Conservation (phyloP, 2,329 filamentous ascomycete genomes). For the Fusarium sp. region DNA sequence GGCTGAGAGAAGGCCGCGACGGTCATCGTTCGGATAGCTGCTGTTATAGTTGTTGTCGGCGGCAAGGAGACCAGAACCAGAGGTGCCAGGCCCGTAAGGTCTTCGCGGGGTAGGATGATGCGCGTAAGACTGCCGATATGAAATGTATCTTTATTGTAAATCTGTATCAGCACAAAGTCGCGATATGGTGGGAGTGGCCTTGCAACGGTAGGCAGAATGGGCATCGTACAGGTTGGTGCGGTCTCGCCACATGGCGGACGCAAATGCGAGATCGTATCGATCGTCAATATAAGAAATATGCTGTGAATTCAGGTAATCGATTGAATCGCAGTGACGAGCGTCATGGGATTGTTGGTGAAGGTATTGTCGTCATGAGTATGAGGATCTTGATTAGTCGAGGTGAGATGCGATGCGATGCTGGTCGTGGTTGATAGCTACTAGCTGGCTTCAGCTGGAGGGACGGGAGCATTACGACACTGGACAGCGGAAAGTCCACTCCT, state of each 20-base stretch:
- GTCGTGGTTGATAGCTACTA: constrained; percentile 43
- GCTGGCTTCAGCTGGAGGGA: constrained; percentile 30
- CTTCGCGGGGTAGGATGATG: constrained; percentile 92
- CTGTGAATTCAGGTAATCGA: constrained; percentile 16
- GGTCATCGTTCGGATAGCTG: constrained; percentile 61
- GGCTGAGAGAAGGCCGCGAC: constrained; percentile 85
- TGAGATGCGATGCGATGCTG: constrained; percentile 12
- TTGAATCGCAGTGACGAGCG: constrained; percentile 28
- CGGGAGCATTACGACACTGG: constrained; percentile 42
- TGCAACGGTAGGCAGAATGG: constrained; percentile 21
- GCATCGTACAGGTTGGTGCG: constrained; percentile 88
- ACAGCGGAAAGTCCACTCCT: constrained; percentile 30
- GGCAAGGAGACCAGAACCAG: constrained; percentile 68
- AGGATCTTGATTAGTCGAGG: constrained; percentile 40
- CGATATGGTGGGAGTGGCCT: constrained; percentile 2
- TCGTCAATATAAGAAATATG: constrained; percentile 42
- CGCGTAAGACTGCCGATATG: constrained; percentile 97
- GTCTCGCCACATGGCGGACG: constrained; percentile 95
- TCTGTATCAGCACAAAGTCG: constrained; percentile 16
- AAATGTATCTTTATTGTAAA: constrained; percentile 80
- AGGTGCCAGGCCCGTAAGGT: constrained; percentile 67
- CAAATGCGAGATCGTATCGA: constrained; percentile 46
- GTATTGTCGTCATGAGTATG: constrained; percentile 43
- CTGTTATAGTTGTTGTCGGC: constrained; percentile 65
- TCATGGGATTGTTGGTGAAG: constrained; percentile 44